Percentiles rank a stretch among this genome's conserved stretches.
phyloP scores from a whole-genome alignment of 116 monocot species.

The Papilionanthe hybrid region DNA sequence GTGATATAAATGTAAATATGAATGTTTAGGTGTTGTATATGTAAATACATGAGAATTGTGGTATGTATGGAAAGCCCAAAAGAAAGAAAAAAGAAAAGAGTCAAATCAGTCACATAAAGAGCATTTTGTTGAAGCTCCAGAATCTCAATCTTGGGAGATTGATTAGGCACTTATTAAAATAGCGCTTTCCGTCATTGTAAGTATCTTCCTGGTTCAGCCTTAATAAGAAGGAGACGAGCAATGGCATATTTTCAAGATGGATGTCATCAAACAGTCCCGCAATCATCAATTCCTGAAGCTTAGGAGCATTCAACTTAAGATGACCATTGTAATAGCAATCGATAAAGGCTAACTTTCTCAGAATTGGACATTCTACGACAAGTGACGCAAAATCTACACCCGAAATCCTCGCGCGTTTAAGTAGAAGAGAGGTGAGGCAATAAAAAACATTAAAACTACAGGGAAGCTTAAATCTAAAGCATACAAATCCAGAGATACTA shows the following conservation, averaged over 20 bases:
- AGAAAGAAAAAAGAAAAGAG: neutral
- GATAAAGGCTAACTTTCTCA: neutral
- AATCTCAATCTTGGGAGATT: conserved; percentile 7
- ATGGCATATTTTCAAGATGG: conserved; percentile 8
- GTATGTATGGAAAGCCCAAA: no score
- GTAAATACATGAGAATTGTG: no score
- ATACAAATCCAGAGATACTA: conserved; percentile 4
- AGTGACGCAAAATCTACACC: neutral
- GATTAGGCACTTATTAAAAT: neutral
- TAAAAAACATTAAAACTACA: neutral
- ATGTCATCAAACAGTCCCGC: conserved; percentile 9
- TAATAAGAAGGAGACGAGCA: neutral
- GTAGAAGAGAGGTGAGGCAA: neutral
- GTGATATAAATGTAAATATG: no score
- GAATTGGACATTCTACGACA: neutral
- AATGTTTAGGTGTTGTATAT: no score
- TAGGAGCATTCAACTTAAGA: conserved; percentile 8
- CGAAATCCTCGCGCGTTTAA: neutral
- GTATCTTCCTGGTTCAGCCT: conserved; percentile 2
- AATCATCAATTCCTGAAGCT: conserved; percentile 7
- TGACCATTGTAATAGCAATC: conserved; percentile 4
- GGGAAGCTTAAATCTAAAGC: conserved; percentile 6
- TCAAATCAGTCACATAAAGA: neutral
- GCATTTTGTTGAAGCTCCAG: conserved; percentile 1
- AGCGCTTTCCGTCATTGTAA: conserved; percentile 4